These are phyloP conservation scores for Penicillium bialowiezense DNA, from an alignment of 495 filamentous ascomycete species.

Conservation along the genomic window DNA sequence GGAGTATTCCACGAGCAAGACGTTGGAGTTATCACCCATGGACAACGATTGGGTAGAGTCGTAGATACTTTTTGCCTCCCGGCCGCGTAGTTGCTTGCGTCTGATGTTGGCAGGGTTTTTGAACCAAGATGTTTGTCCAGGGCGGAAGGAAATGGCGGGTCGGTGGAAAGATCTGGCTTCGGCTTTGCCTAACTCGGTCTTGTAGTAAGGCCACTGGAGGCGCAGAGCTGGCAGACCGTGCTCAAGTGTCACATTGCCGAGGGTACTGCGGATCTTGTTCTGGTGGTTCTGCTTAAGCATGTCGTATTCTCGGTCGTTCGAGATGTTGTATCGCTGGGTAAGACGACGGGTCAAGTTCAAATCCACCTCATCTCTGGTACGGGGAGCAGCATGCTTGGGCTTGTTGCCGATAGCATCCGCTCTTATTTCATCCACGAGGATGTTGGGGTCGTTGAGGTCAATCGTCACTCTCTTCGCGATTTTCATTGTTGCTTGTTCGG, in stretches of 20 bases:
- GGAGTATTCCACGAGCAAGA: conserved; percentile 88
- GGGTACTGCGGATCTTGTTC: conserved; percentile 86
- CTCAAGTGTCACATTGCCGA: conserved; percentile 82
- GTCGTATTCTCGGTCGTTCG: conserved; percentile 93
- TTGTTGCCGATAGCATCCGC: conserved; percentile 47
- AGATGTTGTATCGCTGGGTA: conserved; percentile 86
- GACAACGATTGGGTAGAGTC: conserved; percentile 71
- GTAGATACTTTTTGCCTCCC: conserved; percentile 72
- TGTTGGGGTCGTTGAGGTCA: conserved; percentile 86
- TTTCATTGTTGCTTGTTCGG: conserved; percentile 58
- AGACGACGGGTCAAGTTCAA: conserved; percentile 44
- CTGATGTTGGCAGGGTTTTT: conserved; percentile 51
- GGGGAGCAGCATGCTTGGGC: conserved; percentile 31
- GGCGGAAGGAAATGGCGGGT: conserved; percentile 63
- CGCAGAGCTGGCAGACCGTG: conserved; percentile 88
- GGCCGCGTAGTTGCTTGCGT: conserved; percentile 74
- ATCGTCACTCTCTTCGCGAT: conserved; percentile 73
- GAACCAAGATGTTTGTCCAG: conserved; percentile 54
- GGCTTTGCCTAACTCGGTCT: conserved; percentile 70
- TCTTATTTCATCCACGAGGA: conserved; percentile 69
- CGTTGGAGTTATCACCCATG: conserved; percentile 81
- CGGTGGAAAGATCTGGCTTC: conserved; percentile 92
- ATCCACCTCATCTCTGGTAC: conserved; percentile 40
- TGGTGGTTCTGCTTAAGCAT: conserved; percentile 94
- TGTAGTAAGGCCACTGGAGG: conserved; percentile 91